These are phyloP conservation scores for Lepraria neglecta DNA, from an alignment of 495 filamentous ascomycete species.

Conservation along the genomic window DNA sequence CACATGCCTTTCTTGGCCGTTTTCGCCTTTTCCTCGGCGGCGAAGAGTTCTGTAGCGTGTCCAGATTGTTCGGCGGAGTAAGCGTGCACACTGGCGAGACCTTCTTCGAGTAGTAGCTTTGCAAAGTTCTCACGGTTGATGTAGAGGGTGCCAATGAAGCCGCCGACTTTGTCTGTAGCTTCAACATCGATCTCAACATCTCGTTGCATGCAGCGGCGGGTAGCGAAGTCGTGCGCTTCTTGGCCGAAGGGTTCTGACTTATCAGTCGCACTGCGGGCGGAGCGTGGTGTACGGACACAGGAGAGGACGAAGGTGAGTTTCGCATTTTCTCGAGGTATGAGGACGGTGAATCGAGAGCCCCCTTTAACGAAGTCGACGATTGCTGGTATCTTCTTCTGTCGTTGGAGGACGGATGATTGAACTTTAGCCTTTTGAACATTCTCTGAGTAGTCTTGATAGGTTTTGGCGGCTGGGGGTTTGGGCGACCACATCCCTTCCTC, in stretches of 20 bases:
- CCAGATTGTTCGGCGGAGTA: slow-evolving; percentile 96
- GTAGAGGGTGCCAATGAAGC: slow-evolving; percentile 93
- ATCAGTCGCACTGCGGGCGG: slow-evolving; percentile 73
- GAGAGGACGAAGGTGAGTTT: slow-evolving; percentile 94
- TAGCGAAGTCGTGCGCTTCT: slow-evolving; percentile 87
- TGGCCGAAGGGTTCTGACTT: slow-evolving; percentile 89
- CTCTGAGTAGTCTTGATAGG: slow-evolving; percentile 85
- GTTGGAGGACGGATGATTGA: slow-evolving; percentile 74
- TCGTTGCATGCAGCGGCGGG: slow-evolving; percentile 80
- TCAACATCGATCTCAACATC: slow-evolving; percentile 96
- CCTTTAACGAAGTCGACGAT: slow-evolving; percentile 97
- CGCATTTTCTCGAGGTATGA: slow-evolving; percentile 87
- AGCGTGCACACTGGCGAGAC: slow-evolving; percentile 79
- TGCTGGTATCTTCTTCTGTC: slow-evolving; percentile 87
- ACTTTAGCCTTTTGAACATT: slow-evolving; percentile 91
- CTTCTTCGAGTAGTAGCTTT: slow-evolving; percentile 89
- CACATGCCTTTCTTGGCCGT: slow-evolving; percentile 79
- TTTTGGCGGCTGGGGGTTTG: slow-evolving; percentile 72
- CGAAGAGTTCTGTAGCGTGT: slow-evolving; percentile 76
- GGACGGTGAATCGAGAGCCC: slow-evolving; percentile 84
- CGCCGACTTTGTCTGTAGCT: slow-evolving; percentile 90
- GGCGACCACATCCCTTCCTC: slow-evolving; percentile 90
- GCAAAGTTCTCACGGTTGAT: slow-evolving; percentile 95
- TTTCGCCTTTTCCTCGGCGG: slow-evolving; percentile 83
- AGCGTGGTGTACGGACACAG: slow-evolving; percentile 86